Evolutionary conservation across 306 rosid species (phyloP).

Genomic region (Pterocarpus santalinus): DNA sequence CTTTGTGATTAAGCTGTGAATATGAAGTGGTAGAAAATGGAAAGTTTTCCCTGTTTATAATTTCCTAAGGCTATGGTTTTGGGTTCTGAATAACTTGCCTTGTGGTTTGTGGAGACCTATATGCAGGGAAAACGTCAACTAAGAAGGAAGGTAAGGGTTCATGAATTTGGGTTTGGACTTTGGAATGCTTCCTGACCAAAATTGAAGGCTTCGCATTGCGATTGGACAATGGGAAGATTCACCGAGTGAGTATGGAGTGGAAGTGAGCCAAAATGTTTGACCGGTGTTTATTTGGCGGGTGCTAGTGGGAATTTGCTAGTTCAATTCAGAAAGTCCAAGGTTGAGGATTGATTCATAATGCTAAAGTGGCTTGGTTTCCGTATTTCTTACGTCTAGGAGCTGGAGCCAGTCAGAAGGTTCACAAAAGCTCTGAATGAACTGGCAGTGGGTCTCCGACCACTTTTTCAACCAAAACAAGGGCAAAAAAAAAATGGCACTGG

Average conservation of each 20-base stretch:
- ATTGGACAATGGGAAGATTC: background rate
- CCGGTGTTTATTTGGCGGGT: slow-evolving; percentile 10
- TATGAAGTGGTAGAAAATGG: background rate
- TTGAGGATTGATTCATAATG: background rate
- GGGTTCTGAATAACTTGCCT: background rate
- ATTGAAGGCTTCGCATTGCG: background rate
- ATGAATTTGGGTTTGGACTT: background rate
- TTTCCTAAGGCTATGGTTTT: no score
- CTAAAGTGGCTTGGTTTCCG: background rate
- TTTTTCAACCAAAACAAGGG: background rate
- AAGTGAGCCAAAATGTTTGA: slow-evolving; percentile 40
- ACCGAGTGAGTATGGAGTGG: background rate
- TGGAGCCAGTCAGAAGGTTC: slow-evolving; percentile 39
- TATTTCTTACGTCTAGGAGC: slow-evolving; percentile 49
- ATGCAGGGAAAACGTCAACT: background rate
- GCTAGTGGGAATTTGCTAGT: slow-evolving; percentile 2
- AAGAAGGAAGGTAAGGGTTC: background rate
- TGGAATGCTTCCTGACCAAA: slow-evolving; percentile 9
- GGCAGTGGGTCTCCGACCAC: slow-evolving; percentile 52
- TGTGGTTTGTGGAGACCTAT: slow-evolving; percentile 30
- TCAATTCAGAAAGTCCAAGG: background rate
- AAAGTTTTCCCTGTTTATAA: no score
- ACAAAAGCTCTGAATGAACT: slow-evolving; percentile 37
- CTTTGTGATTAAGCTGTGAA: background rate
- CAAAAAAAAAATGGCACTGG: slow-evolving; percentile 14